Evolutionary conservation across 2,329 filamentous ascomycete species (phyloP).

Genomic region (Botryosphaeria dothidea): DNA sequence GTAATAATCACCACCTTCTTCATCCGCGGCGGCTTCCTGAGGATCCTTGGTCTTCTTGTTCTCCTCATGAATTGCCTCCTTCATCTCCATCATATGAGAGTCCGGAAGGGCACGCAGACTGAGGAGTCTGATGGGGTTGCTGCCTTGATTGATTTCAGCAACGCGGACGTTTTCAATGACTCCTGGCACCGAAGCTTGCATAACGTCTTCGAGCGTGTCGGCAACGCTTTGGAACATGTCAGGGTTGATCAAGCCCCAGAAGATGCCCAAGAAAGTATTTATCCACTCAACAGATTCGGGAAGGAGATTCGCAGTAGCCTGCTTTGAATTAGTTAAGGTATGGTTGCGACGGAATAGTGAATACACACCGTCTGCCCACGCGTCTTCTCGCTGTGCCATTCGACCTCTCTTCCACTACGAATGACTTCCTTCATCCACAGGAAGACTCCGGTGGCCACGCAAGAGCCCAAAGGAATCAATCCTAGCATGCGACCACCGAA

Average conservation of each 20-base stretch:
- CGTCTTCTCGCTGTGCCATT: slow-evolving; percentile 86
- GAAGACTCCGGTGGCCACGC: slow-evolving; percentile 75
- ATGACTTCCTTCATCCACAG: slow-evolving; percentile 90
- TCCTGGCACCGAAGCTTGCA: slow-evolving; percentile 91
- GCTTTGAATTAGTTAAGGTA: not conserved
- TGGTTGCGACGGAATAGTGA: no score
- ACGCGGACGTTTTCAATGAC: slow-evolving; percentile 94
- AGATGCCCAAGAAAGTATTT: slow-evolving; percentile 80
- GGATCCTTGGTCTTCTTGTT: slow-evolving; percentile 81
- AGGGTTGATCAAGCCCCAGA: slow-evolving; percentile 91
- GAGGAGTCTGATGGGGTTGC: slow-evolving; percentile 83
- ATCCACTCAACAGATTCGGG: slow-evolving; percentile 93
- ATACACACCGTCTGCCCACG: slow-evolving; percentile 72
- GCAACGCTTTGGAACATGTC: slow-evolving; percentile 92
- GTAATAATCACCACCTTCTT: slow-evolving; percentile 89
- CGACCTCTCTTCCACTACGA: slow-evolving; percentile 75
- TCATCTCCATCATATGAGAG: slow-evolving; percentile 76
- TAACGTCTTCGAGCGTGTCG: slow-evolving; percentile 93
- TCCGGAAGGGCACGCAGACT: slow-evolving; percentile 86
- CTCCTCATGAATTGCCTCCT: slow-evolving; percentile 75
- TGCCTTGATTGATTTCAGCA: slow-evolving; percentile 91
- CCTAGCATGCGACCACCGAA: slow-evolving; percentile 79
- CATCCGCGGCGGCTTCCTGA: slow-evolving; percentile 82
- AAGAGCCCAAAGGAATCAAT: slow-evolving; percentile 71
- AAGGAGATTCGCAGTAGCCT: slow-evolving; percentile 82